Base-by-base conservation (phyloP, 106 monocot genomes). In the Cymbidium sinense region DNA sequence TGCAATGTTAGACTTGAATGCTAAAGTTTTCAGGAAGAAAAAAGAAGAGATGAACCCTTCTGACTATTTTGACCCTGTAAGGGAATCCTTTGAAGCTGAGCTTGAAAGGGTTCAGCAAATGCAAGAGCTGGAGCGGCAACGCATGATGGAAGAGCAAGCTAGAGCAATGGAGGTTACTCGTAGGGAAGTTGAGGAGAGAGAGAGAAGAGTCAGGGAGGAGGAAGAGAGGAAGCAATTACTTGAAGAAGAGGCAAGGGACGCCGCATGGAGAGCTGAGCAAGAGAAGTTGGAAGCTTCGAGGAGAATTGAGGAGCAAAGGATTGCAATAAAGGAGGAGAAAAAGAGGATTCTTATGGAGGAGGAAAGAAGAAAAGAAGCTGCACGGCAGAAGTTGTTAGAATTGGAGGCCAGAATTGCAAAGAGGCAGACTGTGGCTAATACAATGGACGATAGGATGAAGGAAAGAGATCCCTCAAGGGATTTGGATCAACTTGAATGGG, bases 61-160 rank as follows among this genome's bases (percentile, higher is more conserved):
- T 64, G 87, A 90, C 72, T 87, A 88, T 73, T 84, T 88, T 87
- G 98, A 98, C 79, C 98, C 94, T 36, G 90, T 90, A 0, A 86
- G 98, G 74, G 98, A 92, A 78, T 98, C 94, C 28, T 98, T 94
- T 84, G 98, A 98, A 82, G 98, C 93, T 47, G 98, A 98, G 81
- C 88, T 98, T 33, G 94, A 98, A 70, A 89, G 84, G 36, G 94
- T 98, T 62, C 88, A 94, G 79, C 83, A 80, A 80, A 76, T 89
- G 77, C 98, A 98, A 54, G 98, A 98, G 80, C 86, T 86, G 84
- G 94, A 98, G 77, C 81, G 94, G 36, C 86, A 90, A 37, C 83
- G 88, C 10, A 83, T 65, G 10, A 76, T 92, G 85, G 92, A 98
- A 74, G 94, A 98, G 84, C 88, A 94, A 58, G 82, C 80, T 1